Conservation (phyloP, 768 basidiomycete genomes). For the Tricholoma furcatifolium region DNA sequence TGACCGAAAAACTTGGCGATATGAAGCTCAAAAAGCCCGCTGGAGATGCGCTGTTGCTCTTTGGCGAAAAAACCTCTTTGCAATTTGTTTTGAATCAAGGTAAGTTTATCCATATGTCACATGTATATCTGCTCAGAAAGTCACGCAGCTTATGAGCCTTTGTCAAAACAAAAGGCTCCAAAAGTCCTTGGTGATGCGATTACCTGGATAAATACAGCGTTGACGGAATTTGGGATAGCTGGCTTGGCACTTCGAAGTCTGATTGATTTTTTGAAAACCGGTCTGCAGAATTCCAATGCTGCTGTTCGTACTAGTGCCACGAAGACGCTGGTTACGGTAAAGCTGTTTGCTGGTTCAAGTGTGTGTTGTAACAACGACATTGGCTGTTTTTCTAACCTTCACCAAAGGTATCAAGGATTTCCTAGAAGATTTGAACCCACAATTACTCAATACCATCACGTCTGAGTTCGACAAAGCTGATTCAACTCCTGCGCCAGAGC, state of each 20-base stretch:
- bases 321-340: conserved; percentile 87
- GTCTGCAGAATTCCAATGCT: conserved; percentile 91
- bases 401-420: conserved; percentile 83
- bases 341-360: conserved; percentile 90
- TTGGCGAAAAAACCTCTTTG: conserved; percentile 90
- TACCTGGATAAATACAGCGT: conserved; percentile 81
- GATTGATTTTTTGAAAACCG: conserved; percentile 87
- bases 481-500: conserved; percentile 71
- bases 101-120: conserved; percentile 24
- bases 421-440: conserved; percentile 91
- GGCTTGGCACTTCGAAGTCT: conserved; percentile 81
- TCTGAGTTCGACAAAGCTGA: conserved; percentile 93
- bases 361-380: conserved; percentile 15
- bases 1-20: conserved; percentile 95
- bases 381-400: neutral
- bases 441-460: conserved; percentile 86
- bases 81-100: conserved; percentile 95
- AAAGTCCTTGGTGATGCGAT: conserved; percentile 93
- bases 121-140: conserved; percentile 1
- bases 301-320: conserved; percentile 92
- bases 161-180: conserved; percentile 95
- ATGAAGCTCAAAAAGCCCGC: conserved; percentile 96
- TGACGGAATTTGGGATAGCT: conserved; percentile 88
- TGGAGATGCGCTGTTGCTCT: conserved; percentile 77
- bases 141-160: conserved; percentile 80